A percentile compares a stretch with the other conserved stretches of the same genome.
Conservation (phyloP, 805 yeast species). For the Candida piceae region DNA sequence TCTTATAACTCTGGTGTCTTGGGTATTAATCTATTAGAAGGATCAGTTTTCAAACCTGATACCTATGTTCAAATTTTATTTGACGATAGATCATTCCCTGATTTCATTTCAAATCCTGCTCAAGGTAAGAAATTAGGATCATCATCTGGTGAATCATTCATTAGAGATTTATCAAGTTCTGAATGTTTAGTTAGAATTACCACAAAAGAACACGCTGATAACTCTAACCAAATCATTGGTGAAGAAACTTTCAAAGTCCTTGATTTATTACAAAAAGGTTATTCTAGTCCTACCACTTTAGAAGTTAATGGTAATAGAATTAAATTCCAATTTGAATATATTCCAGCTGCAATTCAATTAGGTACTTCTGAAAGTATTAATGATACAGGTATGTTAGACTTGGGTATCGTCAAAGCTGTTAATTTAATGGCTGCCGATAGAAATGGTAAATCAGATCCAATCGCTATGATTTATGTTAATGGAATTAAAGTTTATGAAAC, state of each 20-base stretch:
- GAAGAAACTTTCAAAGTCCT: slow-evolving; percentile 47
- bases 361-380: slow-evolving; percentile 55
- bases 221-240: slow-evolving; percentile 43
- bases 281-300: slow-evolving; percentile 41
- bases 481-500: slow-evolving; percentile 53
- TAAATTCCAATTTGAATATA: slow-evolving; percentile 49
- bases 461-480: slow-evolving; percentile 46
- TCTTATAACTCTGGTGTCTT: slow-evolving; percentile 59
- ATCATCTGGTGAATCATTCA: slow-evolving; percentile 54
- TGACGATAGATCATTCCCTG: slow-evolving; percentile 62
- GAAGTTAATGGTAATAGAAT: slow-evolving; percentile 36
- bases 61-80: slow-evolving; percentile 52
- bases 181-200: slow-evolving; percentile 52
- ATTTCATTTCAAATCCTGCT: slow-evolving; percentile 46
- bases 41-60: slow-evolving; percentile 43
- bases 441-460: slow-evolving; percentile 78
- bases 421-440: slow-evolving; percentile 55
- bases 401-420: slow-evolving; percentile 54
- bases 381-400: slow-evolving; percentile 61
- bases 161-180: slow-evolving; percentile 68
- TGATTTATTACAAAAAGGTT: slow-evolving; percentile 49
- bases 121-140: slow-evolving; percentile 39
- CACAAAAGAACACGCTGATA: slow-evolving; percentile 42
- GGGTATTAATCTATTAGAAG: slow-evolving; percentile 48
- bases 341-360: slow-evolving; percentile 51